Percentiles rank a stretch among this genome's conserved stretches.
These are phyloP conservation scores for Senecio squalidus DNA, from an alignment of 140 eudicot genomes.

Conservation along the genomic window DNA sequence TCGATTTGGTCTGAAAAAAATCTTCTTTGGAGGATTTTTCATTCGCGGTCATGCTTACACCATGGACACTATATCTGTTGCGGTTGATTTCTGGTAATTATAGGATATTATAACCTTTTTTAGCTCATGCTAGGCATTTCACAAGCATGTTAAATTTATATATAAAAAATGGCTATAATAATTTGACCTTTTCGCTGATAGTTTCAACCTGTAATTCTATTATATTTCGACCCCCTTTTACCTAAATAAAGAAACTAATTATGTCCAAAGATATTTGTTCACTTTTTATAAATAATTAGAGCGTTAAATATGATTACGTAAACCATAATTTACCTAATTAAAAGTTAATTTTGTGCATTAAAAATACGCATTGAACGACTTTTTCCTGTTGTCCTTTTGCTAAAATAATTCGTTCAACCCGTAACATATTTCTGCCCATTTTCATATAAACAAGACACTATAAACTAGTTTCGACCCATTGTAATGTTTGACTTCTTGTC, in stretches of 20 bases:
- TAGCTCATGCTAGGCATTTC: conserved; percentile 1
- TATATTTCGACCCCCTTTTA: neutral
- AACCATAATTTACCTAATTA: neutral
- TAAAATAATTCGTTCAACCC: too few relatives aligned
- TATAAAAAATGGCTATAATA: neutral
- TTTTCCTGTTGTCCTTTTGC: too few relatives aligned
- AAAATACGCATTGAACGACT: too few relatives aligned
- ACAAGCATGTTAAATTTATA: conserved; percentile 1
- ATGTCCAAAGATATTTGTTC: too few relatives aligned
- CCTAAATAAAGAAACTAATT: too few relatives aligned
- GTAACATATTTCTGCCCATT: too few relatives aligned
- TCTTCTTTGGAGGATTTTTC: conserved; percentile 92
- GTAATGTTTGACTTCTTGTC: too few relatives aligned
- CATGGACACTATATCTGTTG: conserved; percentile 96
- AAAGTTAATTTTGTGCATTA: too few relatives aligned
- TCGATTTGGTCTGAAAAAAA: conserved; percentile 81
- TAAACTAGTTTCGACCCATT: neutral
- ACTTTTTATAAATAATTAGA: too few relatives aligned
- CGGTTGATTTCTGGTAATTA: conserved; percentile 84
- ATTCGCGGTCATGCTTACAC: conserved; percentile 92
- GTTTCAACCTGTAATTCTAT: neutral
- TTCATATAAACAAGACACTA: too few relatives aligned
- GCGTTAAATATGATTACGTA: neutral
- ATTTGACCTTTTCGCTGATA: neutral
- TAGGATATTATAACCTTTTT: neutral